Percentiles rank a stretch among this genome's conserved stretches.
Conservation (phyloP, 192 early-diverging fungal species). For the Coemansia sp. region DNA sequence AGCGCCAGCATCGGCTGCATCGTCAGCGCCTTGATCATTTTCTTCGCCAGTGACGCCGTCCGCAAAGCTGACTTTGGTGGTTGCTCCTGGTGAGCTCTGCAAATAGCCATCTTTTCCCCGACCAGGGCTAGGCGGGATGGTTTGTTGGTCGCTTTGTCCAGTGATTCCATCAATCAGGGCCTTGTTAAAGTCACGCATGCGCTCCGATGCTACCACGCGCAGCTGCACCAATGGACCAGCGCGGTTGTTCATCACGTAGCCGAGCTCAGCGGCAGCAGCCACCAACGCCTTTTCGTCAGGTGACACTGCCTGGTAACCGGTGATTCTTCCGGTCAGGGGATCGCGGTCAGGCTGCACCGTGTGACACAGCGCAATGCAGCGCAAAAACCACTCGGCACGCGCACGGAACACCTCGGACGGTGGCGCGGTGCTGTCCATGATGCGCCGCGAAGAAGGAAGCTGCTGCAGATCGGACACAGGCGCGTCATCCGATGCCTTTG, state of each 20-base stretch:
- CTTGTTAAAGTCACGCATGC: constrained; percentile 47
- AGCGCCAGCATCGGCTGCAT: background rate
- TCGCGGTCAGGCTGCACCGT: constrained; percentile 74
- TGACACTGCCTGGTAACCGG: constrained; percentile 78
- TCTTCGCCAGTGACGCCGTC: background rate
- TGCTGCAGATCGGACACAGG: constrained; percentile 38
- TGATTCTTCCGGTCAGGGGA: constrained; percentile 58
- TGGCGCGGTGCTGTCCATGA: constrained; percentile 23
- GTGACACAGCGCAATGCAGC: constrained; percentile 80
- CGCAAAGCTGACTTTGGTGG: background rate
- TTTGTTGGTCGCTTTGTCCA: background rate
- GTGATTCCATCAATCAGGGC: constrained; percentile 10
- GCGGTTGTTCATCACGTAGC: constrained; percentile 65
- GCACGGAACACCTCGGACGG: constrained; percentile 43
- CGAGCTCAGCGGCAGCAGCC: constrained; percentile 73
- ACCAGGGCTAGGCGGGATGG: background rate
- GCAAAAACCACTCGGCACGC: constrained; percentile 65
- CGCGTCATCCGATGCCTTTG: constrained; percentile 37
- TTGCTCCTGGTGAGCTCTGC: background rate
- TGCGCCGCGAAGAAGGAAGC: constrained; percentile 39
- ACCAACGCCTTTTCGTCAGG: constrained; percentile 86
- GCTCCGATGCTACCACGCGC: constrained; percentile 48
- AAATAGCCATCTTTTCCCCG: background rate
- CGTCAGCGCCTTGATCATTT: background rate
- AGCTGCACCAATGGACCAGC: constrained; percentile 54